Evolutionary conservation across 192 early-diverging fungal genomes (phyloP).

Genomic region (Ambispora gerdemannii): DNA sequence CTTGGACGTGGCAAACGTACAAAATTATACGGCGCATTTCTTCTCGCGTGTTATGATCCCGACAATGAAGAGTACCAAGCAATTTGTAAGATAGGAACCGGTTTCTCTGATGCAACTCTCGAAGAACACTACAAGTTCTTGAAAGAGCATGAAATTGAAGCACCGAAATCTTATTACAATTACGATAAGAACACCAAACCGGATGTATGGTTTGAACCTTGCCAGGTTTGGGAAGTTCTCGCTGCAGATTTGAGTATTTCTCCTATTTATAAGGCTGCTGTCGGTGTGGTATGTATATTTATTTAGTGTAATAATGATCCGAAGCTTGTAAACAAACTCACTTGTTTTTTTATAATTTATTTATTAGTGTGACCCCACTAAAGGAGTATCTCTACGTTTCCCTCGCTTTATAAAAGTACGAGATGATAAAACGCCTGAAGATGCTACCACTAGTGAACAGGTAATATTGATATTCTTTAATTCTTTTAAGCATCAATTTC

Average conservation of each 20-base stretch:
- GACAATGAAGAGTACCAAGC: slow-evolving; percentile 93
- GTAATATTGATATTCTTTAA: slow-evolving; percentile 36
- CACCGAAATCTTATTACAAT: slow-evolving; percentile 79
- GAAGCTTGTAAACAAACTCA: slow-evolving; percentile 4
- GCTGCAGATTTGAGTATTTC: slow-evolving; percentile 96
- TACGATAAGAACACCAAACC: slow-evolving; percentile 77
- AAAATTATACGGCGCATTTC: slow-evolving; percentile 90
- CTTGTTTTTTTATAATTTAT: slow-evolving; percentile 19
- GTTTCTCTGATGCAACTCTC: slow-evolving; percentile 89
- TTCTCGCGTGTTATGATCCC: slow-evolving; percentile 96
- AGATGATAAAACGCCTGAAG: slow-evolving; percentile 92
- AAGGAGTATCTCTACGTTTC: slow-evolving; percentile 96
- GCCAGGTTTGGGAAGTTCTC: slow-evolving; percentile 93
- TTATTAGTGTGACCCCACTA: slow-evolving; percentile 65
- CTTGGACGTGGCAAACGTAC: slow-evolving; percentile 93
- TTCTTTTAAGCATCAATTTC: not conserved
- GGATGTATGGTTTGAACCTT: slow-evolving; percentile 96
- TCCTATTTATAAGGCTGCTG: slow-evolving; percentile 88
- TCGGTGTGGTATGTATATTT: slow-evolving; percentile 63
- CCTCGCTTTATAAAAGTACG: slow-evolving; percentile 93
- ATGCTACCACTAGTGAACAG: slow-evolving; percentile 89
- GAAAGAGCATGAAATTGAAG: slow-evolving; percentile 67
- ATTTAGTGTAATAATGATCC: not conserved
- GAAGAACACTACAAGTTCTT: slow-evolving; percentile 69
- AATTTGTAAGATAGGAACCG: slow-evolving; percentile 98